phyloP scores from a whole-genome alignment of 306 rosid species.

The Citrullus colocynthis region DNA sequence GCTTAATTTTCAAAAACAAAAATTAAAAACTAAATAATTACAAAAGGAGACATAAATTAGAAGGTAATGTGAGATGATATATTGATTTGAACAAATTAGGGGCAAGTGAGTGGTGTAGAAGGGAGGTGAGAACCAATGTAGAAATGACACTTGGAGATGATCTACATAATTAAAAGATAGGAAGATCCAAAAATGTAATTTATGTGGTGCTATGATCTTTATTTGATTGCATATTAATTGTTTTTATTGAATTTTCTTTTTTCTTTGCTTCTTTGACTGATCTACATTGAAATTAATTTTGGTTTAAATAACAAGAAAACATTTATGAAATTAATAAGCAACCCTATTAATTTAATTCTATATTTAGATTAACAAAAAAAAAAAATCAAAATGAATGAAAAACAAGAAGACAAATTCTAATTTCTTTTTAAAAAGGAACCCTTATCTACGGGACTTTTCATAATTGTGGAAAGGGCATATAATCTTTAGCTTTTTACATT shows the following conservation, averaged over 20 bases:
- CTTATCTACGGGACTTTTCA: background rate
- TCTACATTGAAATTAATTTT: background rate
- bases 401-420: background rate
- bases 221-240: background rate
- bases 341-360: background rate
- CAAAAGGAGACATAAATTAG: too few species aligned
- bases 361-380: background rate
- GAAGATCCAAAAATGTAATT: background rate
- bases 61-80: too few species aligned
- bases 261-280: background rate
- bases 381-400: background rate
- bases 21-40: too few species aligned
- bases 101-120: background rate
- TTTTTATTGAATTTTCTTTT: background rate
- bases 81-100: background rate
- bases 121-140: background rate
- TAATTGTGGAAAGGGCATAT: background rate
- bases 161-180: background rate
- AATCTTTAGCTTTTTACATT: background rate
- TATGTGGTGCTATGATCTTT: background rate
- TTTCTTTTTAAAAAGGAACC: background rate
- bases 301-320: background rate
- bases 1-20: too few species aligned
- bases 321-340: background rate
- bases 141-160: background rate